Evolutionary conservation across 1,284 basidiomycete genomes (phyloP), one percentile per base, ranked within the genome.

Genomic region (Irpex rosettiformis): DNA sequence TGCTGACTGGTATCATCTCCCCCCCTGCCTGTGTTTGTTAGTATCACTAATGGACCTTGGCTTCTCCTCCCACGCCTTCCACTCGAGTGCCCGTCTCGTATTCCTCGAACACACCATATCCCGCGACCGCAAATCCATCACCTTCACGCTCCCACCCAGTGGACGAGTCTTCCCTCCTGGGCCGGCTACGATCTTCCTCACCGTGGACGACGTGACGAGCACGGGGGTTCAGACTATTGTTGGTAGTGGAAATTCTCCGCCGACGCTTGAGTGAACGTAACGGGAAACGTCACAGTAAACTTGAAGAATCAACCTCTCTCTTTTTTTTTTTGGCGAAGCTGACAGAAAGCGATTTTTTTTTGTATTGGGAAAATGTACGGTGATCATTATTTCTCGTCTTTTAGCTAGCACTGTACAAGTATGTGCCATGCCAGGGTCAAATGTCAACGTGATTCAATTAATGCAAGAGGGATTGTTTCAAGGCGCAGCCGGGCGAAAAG

Each of bases 141-240:
- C 71, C 0, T 71, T 82, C 60, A 68, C 64, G 16, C 75, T 70
- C 16, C 81, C 80, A 4, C 77, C 78, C 2, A 77, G 73, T 56
- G 74, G 75, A 56, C 70, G 73, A 10, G 72, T 83, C 22, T 80
- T 79, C 63, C 80, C 79, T 6, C 79, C 81, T 24, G 83, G 83
- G 10, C 82, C 80, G 13, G 83, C 74, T 61, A 66, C 54, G 64
- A 72, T 73, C 68, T 84, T 70, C 76, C 68, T 70, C 67, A 79
- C 65, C 61, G 72, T 83, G 27, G 60, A 61, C 51, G 57, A 61
- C 45, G 60, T 61, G 40, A 52, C 60, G 24, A 57, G 57, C 30
- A 16, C n/a, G 4, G 60, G 60, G 8, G 47, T 48, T 28, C 57
- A 57, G n/a, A 43, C 58, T 25, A 61, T 61, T 51, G 54, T 59